These are phyloP conservation scores for Plectosphaerella cucumerina DNA, from an alignment of 2,329 filamentous ascomycete genomes.

Conservation along the genomic window DNA sequence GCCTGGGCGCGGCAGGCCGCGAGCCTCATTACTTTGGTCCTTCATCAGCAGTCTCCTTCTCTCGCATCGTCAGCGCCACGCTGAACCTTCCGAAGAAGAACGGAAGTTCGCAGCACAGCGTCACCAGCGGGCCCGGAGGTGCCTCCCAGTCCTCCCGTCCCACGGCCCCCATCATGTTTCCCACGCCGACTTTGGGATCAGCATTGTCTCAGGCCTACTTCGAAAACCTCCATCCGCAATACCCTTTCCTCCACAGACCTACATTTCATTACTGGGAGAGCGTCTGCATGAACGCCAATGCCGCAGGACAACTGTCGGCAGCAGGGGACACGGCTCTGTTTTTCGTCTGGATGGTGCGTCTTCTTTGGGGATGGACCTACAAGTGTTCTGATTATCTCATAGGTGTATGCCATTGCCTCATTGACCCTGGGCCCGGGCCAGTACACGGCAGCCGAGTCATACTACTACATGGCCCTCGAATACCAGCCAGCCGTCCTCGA, in stretches of 20 bases:
- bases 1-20: slow-evolving; percentile 23
- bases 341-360: slow-evolving; percentile 15
- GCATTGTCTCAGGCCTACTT: slow-evolving; percentile 27
- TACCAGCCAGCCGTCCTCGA: slow-evolving; percentile 14
- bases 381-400: neutral
- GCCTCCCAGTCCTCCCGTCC: neutral
- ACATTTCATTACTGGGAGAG: slow-evolving; percentile 26
- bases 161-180: slow-evolving; percentile 9
- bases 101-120: slow-evolving; percentile 8
- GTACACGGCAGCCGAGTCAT: slow-evolving; percentile 3
- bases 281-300: slow-evolving; percentile 11
- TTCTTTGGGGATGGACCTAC: neutral
- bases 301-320: neutral
- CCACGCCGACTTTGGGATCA: slow-evolving; percentile 8
- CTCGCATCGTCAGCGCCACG: slow-evolving; percentile 19
- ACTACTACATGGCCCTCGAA: slow-evolving; percentile 15
- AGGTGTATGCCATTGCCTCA: slow-evolving; percentile 14
- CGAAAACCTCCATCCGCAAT: slow-evolving; percentile 30
- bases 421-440: slow-evolving; percentile 6
- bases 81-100: slow-evolving; percentile 11
- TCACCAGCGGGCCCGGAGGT: neutral
- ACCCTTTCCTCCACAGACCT: slow-evolving; percentile 29
- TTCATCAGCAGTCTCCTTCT: slow-evolving; percentile 28
- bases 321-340: slow-evolving; percentile 5
- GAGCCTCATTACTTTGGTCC: slow-evolving; percentile 32